Evolutionary conservation across 106 monocot species (phyloP).

Genomic region (Dendrobium catenatum): DNA sequence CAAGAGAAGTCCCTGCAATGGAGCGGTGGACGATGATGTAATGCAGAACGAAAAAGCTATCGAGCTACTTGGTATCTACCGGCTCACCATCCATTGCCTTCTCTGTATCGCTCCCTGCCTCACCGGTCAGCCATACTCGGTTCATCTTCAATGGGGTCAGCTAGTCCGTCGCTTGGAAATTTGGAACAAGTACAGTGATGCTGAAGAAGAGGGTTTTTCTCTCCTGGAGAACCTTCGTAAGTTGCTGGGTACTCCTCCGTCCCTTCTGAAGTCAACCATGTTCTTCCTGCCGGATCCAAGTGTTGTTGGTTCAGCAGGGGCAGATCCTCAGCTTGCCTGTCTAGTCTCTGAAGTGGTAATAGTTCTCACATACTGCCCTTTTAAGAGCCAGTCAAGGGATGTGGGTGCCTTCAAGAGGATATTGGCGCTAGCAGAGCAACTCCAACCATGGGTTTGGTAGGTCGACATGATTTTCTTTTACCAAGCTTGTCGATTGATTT

Average conservation of each 20-base stretch:
- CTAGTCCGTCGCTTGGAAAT: conserved; percentile 47
- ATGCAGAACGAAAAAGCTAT: conserved; percentile 1
- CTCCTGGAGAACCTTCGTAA: conserved; percentile 36
- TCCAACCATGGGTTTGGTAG: conserved; percentile 57
- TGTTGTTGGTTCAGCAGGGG: conserved; percentile 7
- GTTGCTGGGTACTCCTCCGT: conserved; percentile 2
- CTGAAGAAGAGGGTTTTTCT: conserved; percentile 34
- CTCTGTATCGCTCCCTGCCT: conserved; percentile 44
- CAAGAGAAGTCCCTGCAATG: conserved; percentile 4
- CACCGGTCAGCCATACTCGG: conserved; percentile 41
- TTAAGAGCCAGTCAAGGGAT: conserved; percentile 32
- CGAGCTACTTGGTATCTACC: conserved; percentile 46
- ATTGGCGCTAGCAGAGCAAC: conserved; percentile 33
- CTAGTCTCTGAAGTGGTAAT: conserved; percentile 26
- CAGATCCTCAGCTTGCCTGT: conserved; percentile 33
- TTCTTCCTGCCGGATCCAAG: conserved; percentile 27
- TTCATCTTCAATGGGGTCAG: conserved; percentile 42
- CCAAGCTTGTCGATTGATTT: background rate
- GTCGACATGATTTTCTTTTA: background rate
- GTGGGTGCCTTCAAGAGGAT: conserved; percentile 26
- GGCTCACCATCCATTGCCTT: conserved; percentile 51
- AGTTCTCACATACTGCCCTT: conserved; percentile 25
- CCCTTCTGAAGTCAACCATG: background rate
- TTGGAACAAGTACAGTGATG: conserved; percentile 37
- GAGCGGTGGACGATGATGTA: background rate